Evolutionary conservation across 257 asterid species (phyloP), one percentile per base, ranked within the genome.

Genomic region (Nicotiana noctiflora): DNA sequence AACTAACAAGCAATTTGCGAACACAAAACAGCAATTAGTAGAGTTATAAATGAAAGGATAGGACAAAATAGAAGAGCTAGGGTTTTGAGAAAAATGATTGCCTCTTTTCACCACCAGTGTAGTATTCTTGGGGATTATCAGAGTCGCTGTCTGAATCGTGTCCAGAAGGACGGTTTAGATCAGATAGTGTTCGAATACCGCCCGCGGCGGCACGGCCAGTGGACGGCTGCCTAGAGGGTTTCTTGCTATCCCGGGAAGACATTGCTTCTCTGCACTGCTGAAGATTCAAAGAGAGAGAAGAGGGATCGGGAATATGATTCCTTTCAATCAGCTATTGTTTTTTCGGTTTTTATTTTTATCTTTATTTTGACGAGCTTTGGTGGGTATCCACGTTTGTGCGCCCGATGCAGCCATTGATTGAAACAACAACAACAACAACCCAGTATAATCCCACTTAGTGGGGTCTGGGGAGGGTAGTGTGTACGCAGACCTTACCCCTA

Each of bases 31-130:
- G 37, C 5, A 61, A 61, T 61, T 23, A 25, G 18, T 15, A 25
- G 15, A 27, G 19, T 5, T 27, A 29, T 40, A 40, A 40, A 40
- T 40, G 49, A 40, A 12, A 40, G 49, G 49, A 40, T 8, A 8
- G 49, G 49, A 32, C 13, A 34, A 68, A 29, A 25, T 59, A 64
- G 70, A 62, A 77, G 37, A 76, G 85, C 79, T 81, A 85, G 86
- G 84, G 87, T 85, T 40, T 83, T 19, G 52, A 4, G 40, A 32
- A 81, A 55, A 23, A 6, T 40, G 18, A 23, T 29, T 18, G 94
- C 98, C 97, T 95, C 84, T 95, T 95, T 82, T 93, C 97, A 21
- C 98, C 98, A 37, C 98, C 98, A 81, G 98, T 92, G 85, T 90
- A 94, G 81, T 89, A 89, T 87, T 94, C 97, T 85, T 90, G 94